Conservation (phyloP, 306 rosid species). For the Clitoria ternatea region DNA sequence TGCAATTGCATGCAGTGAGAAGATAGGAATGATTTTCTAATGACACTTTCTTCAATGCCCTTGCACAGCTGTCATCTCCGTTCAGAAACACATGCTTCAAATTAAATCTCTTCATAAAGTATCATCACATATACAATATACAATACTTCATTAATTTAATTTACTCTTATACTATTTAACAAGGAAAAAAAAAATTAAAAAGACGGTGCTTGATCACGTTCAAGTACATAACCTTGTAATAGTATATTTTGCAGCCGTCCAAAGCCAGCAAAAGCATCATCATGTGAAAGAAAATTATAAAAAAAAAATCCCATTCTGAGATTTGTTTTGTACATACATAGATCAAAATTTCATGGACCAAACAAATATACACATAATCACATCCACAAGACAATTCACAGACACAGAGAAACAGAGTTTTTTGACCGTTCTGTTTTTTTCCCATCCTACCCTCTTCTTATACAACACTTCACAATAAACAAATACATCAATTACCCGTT, state of each 20-base stretch:
- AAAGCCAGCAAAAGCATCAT: background rate
- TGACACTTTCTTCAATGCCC: no score
- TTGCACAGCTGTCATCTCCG: no score
- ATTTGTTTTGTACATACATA: constrained; percentile 20
- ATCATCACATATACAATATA: background rate
- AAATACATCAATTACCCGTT: no score
- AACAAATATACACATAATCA: constrained; percentile 37
- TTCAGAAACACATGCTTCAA: background rate
- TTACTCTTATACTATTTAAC: no score
- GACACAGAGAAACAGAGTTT: no score
- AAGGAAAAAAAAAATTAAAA: background rate
- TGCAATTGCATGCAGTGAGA: no score
- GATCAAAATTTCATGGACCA: constrained; percentile 8
- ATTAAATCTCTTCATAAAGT: background rate
- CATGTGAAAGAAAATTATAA: constrained; percentile 26
- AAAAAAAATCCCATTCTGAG: background rate
- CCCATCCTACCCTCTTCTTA: no score
- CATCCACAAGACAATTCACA: no score
- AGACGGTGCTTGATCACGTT: background rate
- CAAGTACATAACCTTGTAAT: background rate
- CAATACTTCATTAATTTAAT: no score
- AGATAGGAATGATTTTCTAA: background rate
- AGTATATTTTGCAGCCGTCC: background rate
- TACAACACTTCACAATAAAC: no score
- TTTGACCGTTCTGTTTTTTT: no score